Evolutionary conservation across 228 moss, liverwort and hornwort genomes (phyloP).

Genomic region (Sphagnum fallax): DNA sequence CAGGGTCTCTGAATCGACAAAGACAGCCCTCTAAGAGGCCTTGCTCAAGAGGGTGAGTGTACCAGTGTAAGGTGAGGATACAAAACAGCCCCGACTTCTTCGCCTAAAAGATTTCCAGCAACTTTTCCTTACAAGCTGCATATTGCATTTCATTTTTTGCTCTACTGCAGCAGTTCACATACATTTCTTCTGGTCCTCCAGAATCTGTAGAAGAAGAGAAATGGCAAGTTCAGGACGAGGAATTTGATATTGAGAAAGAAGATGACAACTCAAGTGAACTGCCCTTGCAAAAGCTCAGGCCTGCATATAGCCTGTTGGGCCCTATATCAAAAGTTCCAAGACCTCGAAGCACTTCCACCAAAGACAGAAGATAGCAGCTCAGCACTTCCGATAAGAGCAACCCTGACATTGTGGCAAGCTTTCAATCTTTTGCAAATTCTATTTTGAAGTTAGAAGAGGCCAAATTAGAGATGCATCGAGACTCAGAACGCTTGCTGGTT

Average conservation of each 20-base stretch:
- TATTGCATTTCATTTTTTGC: too few relatives aligned
- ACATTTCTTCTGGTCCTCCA: too few relatives aligned
- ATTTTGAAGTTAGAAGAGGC: constrained; percentile 1
- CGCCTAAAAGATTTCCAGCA: too few relatives aligned
- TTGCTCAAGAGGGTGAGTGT: too few relatives aligned
- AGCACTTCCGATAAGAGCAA: background rate
- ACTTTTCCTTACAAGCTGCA: too few relatives aligned
- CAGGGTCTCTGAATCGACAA: too few relatives aligned
- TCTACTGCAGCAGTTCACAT: too few relatives aligned
- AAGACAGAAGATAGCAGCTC: background rate
- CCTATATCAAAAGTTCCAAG: background rate
- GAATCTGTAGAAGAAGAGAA: too few relatives aligned
- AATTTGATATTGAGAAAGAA: constrained; percentile 1
- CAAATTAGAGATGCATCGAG: constrained; percentile 1
- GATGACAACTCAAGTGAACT: background rate
- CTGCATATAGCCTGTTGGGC: background rate
- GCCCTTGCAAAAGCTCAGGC: background rate
- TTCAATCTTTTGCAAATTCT: constrained; percentile 3
- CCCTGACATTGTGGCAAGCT: background rate
- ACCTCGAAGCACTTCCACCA: background rate
- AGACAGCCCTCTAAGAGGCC: too few relatives aligned
- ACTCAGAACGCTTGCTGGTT: background rate
- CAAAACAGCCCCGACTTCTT: too few relatives aligned
- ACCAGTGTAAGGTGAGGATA: too few relatives aligned
- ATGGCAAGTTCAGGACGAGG: too few relatives aligned